Conservation (phyloP, 352 stramenopile species). For the Nothophytophthora sp. region DNA sequence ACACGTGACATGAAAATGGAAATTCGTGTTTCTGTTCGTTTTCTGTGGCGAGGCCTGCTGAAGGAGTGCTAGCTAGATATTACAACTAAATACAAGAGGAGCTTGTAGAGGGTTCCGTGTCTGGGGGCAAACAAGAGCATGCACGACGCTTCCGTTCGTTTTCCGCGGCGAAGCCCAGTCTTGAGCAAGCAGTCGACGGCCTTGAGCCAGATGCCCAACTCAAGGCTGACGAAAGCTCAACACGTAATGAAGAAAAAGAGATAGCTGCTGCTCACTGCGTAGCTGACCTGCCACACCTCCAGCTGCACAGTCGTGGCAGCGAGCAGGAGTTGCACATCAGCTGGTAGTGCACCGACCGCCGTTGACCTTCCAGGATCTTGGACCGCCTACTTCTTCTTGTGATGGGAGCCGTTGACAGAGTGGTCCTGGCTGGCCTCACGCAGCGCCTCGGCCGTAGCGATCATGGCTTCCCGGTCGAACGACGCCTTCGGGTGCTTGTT, state of each 20-base stretch:
- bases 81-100: slow-evolving; percentile 40
- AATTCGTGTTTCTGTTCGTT: too few species aligned
- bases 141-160: slow-evolving; percentile 3
- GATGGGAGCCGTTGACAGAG: slow-evolving; percentile 43
- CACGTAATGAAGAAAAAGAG: slow-evolving; percentile 13
- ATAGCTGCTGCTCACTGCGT: background rate
- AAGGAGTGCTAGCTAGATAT: slow-evolving; percentile 27
- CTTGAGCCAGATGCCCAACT: background rate
- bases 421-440: slow-evolving; percentile 35
- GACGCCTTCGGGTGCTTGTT: slow-evolving; percentile 60
- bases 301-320: too few species aligned
- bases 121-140: slow-evolving; percentile 3
- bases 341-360: background rate
- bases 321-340: background rate
- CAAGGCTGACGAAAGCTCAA: slow-evolving; percentile 5
- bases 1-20: too few species aligned
- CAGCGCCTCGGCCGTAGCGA: slow-evolving; percentile 51
- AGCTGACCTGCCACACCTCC: background rate
- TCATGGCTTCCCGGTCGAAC: slow-evolving; percentile 55
- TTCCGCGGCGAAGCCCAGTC: slow-evolving; percentile 7
- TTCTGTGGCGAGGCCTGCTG: slow-evolving; percentile 2
- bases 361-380: slow-evolving; percentile 10
- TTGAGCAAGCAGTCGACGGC: background rate
- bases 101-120: slow-evolving; percentile 13
- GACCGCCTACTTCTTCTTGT: slow-evolving; percentile 42